phyloP scores from a whole-genome alignment of 148 eudicot genomes.

The Chenopodium formosanum region DNA sequence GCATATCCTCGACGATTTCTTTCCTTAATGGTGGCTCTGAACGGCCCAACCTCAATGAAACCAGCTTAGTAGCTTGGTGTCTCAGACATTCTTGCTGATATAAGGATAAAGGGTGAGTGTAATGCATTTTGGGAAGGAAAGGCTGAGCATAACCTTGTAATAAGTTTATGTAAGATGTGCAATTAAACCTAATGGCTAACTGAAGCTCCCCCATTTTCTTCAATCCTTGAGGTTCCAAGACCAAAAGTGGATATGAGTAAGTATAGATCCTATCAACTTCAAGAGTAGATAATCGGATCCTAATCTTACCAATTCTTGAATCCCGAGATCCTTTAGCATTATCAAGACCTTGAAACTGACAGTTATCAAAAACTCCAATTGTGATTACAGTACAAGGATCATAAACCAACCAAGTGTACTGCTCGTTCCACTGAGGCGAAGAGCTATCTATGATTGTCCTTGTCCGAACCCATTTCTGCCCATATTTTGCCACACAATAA shows the following conservation, averaged over 20 bases:
- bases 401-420: conserved; percentile 45
- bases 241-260: conserved; percentile 37
- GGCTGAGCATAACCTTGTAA: conserved; percentile 31
- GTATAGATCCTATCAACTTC: conserved; percentile 32
- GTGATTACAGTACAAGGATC: conserved; percentile 47
- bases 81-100: conserved; percentile 29
- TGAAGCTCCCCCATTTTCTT: conserved; percentile 43
- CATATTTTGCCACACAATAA: conserved; percentile 50
- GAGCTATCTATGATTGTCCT: conserved; percentile 38
- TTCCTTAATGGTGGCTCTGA: conserved; percentile 42
- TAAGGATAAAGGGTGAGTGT: conserved; percentile 32
- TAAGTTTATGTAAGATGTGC: conserved; percentile 30
- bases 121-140: conserved; percentile 45
- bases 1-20: conserved; percentile 41
- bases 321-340: conserved; percentile 13
- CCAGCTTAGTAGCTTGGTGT: conserved; percentile 38
- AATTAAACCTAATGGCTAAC: conserved; percentile 36
- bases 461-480: conserved; percentile 44
- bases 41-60: conserved; percentile 29
- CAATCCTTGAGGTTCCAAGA: conserved; percentile 29
- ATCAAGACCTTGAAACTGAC: conserved; percentile 23
- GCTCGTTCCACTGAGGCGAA: conserved; percentile 47
- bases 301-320: conserved; percentile 36
- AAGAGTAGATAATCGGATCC: conserved; percentile 40
- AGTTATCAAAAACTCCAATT: conserved; percentile 40